Evolutionary conservation across 768 basidiomycete species (phyloP).

Genomic region (Rhodotorula taiwanensis): DNA sequence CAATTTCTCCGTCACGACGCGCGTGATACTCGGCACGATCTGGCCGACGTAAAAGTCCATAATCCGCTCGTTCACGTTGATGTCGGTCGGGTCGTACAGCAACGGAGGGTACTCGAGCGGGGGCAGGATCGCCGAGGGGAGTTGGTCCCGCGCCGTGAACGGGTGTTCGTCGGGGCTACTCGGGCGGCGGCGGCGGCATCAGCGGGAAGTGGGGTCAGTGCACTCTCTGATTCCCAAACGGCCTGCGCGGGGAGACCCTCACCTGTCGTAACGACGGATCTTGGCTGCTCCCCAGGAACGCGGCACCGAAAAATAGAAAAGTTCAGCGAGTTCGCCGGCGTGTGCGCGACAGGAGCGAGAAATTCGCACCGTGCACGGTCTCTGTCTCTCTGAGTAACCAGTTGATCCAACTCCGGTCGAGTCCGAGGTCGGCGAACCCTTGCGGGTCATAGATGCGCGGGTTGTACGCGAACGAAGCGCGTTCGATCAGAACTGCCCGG

Average conservation of each 20-base stretch:
- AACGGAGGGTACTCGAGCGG: constrained; percentile 67
- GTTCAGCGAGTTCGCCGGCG: background rate
- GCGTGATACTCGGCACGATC: constrained; percentile 85
- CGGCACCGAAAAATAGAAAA: background rate
- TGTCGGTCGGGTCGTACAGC: constrained; percentile 59
- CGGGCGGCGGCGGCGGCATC: background rate
- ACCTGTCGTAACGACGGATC: constrained; percentile 91
- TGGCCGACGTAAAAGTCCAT: constrained; percentile 76
- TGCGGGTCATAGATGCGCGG: constrained; percentile 69
- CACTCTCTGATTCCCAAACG: too few species aligned
- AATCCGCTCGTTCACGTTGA: constrained; percentile 84
- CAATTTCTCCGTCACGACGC: constrained; percentile 60
- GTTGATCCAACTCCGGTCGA: constrained; percentile 84
- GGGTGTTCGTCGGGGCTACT: constrained; percentile 94
- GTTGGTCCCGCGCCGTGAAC: constrained; percentile 62
- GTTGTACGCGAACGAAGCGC: constrained; percentile 94
- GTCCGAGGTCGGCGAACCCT: constrained; percentile 67
- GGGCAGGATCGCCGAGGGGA: constrained; percentile 74
- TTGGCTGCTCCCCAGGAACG: constrained; percentile 56
- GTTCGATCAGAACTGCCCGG: constrained; percentile 83
- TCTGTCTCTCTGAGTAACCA: constrained; percentile 97
- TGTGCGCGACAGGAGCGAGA: constrained; percentile 4
- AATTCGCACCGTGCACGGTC: constrained; percentile 76
- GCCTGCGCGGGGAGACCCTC: constrained; percentile 23
- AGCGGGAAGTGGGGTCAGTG: background rate